These are phyloP conservation scores for Clarireedia paspali DNA, from an alignment of 2,329 filamentous ascomycete genomes.

Conservation along the genomic window DNA sequence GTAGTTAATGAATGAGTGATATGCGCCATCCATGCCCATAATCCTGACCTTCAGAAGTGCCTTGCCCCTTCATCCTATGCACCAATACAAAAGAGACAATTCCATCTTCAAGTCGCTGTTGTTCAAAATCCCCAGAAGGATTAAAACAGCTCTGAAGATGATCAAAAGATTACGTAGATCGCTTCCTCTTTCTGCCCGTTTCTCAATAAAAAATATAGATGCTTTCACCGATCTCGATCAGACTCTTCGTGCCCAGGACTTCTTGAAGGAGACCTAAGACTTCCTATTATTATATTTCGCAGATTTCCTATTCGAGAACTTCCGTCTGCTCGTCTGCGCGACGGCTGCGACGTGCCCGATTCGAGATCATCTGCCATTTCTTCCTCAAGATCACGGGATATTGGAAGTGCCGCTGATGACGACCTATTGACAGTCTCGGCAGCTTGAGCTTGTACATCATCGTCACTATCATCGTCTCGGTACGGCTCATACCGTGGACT, in stretches of 20 bases:
- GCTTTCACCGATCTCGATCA: slow-evolving; percentile 20
- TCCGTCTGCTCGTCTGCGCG: slow-evolving; percentile 6
- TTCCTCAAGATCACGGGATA: slow-evolving; percentile 12
- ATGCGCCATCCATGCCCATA: slow-evolving; percentile 24
- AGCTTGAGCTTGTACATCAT: slow-evolving; percentile 37
- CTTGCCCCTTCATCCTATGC: slow-evolving; percentile 13
- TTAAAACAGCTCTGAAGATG: neutral
- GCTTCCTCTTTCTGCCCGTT: neutral
- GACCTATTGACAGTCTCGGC: slow-evolving; percentile 38
- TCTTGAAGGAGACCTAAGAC: slow-evolving; percentile 19
- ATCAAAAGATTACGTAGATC: slow-evolving; percentile 8
- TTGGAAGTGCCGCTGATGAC: slow-evolving; percentile 34
- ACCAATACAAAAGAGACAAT: slow-evolving; percentile 15
- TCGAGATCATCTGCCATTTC: slow-evolving; percentile 20
- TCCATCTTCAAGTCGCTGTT: neutral
- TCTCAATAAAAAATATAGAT: neutral
- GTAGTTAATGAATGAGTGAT: slow-evolving; percentile 18
- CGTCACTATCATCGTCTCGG: slow-evolving; percentile 36
- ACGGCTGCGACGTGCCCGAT: slow-evolving; percentile 18
- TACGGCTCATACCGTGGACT: slow-evolving; percentile 28
- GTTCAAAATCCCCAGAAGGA: neutral
- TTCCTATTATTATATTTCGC: slow-evolving; percentile 10
- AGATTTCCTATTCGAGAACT: neutral
- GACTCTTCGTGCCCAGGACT: slow-evolving; percentile 19
- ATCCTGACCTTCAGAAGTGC: slow-evolving; percentile 2